A percentile compares a stretch with the other conserved stretches of the same genome.
Evolutionary conservation across 2,329 filamentous ascomycete genomes (phyloP).

Genomic region (Xylaria hypoxylon): DNA sequence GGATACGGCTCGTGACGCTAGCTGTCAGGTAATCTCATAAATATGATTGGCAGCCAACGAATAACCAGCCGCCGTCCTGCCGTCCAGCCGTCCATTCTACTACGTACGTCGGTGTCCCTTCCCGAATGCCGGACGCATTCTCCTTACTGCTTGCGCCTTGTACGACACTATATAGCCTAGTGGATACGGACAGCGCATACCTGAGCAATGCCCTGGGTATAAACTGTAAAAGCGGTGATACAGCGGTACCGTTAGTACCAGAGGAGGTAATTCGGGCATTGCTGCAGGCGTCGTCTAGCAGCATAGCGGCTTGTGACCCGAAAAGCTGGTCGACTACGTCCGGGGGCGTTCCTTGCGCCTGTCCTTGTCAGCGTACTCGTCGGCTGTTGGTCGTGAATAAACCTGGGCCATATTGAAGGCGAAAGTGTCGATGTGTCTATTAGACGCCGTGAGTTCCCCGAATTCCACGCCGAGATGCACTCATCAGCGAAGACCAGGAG

Average conservation of each 20-base stretch:
- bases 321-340: conserved; percentile 14
- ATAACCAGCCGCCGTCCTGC: conserved; percentile 18
- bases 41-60: conserved; percentile 19
- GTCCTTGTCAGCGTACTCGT: not conserved
- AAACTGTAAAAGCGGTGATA: conserved; percentile 24
- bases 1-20: conserved; percentile 27
- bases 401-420: not conserved
- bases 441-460: not conserved
- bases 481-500: not conserved
- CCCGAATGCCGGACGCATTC: conserved; percentile 20
- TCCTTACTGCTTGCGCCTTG: conserved; percentile 13
- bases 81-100: conserved; percentile 9
- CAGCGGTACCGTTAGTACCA: too few species aligned
- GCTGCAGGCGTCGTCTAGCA: conserved; percentile 35
- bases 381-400: not conserved
- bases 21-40: not conserved
- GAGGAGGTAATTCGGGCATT: conserved; percentile 21
- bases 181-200: not conserved
- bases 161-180: conserved; percentile 8
- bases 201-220: not conserved
- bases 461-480: conserved; percentile 2
- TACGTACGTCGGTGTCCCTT: conserved; percentile 4
- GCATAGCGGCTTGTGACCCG: conserved; percentile 20
- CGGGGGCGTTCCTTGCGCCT: not conserved
- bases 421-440: not conserved